Conservation (phyloP, 2,329 filamentous ascomycete species). For the Rachicladosporium sp. region DNA sequence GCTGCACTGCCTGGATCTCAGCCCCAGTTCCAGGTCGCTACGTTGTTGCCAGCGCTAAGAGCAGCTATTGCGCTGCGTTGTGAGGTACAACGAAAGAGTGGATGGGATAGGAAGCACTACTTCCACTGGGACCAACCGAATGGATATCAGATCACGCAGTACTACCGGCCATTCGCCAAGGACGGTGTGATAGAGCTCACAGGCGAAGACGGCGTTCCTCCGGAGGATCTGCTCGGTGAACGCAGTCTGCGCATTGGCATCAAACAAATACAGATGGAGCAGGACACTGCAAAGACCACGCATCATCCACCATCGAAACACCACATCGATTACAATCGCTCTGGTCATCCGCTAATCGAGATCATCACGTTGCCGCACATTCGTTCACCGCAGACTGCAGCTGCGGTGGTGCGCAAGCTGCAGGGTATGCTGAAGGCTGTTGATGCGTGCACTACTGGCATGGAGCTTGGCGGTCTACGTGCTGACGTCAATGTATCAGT, state of each 20-base stretch:
- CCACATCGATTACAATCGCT: constrained; percentile 87
- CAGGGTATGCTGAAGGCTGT: constrained; percentile 68
- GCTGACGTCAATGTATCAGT: constrained; percentile 96
- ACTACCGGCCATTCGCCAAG: constrained; percentile 60
- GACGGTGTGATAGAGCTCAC: constrained; percentile 62
- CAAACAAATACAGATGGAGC: constrained; percentile 91
- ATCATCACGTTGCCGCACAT: constrained; percentile 89
- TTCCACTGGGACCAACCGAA: constrained; percentile 97
- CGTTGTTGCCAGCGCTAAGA: constrained; percentile 76
- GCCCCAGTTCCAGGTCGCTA: constrained; percentile 69
- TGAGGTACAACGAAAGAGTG: constrained; percentile 60
- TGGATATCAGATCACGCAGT: constrained; percentile 96
- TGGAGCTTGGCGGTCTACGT: constrained; percentile 83
- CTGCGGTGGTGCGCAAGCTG: constrained; percentile 78
- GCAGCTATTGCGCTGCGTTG: constrained; percentile 79
- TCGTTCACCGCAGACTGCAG: constrained; percentile 74
- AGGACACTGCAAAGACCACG: constrained; percentile 91
- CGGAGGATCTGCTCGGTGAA: constrained; percentile 54
- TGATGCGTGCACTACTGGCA: constrained; percentile 76
- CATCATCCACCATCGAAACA: constrained; percentile 61
- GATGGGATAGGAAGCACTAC: constrained; percentile 95
- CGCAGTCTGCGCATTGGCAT: constrained; percentile 65
- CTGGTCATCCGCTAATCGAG: constrained; percentile 81
- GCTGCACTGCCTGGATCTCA: constrained; percentile 80
- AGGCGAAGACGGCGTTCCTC: constrained; percentile 65